Conservation (phyloP, 2,329 filamentous ascomycete genomes). For the Fusarium vanettenii region DNA sequence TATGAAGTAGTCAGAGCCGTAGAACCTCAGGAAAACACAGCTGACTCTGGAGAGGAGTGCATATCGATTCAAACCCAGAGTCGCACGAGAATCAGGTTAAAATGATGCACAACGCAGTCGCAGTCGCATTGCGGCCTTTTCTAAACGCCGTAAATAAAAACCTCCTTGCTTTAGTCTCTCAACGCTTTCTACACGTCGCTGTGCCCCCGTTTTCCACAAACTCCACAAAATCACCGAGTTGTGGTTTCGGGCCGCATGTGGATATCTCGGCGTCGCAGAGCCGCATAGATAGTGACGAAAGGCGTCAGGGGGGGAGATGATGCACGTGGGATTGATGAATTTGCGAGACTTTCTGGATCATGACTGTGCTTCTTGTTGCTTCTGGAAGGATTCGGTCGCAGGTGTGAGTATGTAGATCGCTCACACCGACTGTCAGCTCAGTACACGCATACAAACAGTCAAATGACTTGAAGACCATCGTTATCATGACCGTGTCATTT, state of each 20-base stretch:
- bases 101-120: background rate
- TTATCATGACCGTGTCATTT: background rate
- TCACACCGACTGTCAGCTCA: background rate
- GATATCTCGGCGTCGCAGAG: background rate
- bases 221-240: conserved; percentile 1
- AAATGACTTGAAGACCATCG: background rate
- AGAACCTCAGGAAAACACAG: too few relatives aligned
- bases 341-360: background rate
- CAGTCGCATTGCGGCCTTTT: background rate
- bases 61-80: background rate
- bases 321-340: background rate
- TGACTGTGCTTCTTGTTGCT: background rate
- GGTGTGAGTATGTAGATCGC: background rate
- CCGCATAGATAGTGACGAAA: background rate
- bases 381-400: background rate
- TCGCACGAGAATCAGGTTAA: background rate
- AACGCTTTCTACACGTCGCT: background rate
- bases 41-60: background rate
- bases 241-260: conserved; percentile 3
- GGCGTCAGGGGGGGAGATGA: background rate
- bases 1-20: too few relatives aligned
- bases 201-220: background rate
- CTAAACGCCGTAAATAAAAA: background rate
- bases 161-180: background rate
- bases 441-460: background rate